phyloP scores from a whole-genome alignment of 192 early-diverging fungal genomes.

The Coemansia sp. region DNA sequence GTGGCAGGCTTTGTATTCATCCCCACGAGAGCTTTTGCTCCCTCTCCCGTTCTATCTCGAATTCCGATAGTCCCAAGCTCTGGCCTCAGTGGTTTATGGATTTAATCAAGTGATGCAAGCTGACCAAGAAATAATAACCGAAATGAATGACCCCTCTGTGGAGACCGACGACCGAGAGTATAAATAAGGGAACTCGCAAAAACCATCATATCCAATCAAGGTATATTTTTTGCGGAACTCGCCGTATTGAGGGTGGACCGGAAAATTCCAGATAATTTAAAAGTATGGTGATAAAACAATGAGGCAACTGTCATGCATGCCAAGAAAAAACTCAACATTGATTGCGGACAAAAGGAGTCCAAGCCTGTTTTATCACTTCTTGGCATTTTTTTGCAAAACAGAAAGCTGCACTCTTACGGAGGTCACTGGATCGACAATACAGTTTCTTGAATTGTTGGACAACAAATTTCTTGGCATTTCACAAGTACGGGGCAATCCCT shows the following conservation, averaged over 20 bases:
- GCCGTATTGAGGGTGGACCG: background rate
- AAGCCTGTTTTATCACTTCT: background rate
- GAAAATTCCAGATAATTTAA: slow-evolving; percentile 5
- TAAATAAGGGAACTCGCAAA: no score
- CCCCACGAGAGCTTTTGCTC: no score
- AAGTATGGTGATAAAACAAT: background rate
- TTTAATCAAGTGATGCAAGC: no score
- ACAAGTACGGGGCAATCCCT: background rate
- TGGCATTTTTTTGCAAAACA: background rate
- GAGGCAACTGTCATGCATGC: slow-evolving; percentile 4
- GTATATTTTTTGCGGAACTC: background rate
- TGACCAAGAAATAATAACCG: no score
- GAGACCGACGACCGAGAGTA: no score
- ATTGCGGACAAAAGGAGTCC: background rate
- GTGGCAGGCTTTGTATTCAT: no score
- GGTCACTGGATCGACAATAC: slow-evolving; percentile 2
- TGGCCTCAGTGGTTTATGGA: no score
- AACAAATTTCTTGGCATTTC: slow-evolving; percentile 4
- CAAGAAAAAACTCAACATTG: no score
- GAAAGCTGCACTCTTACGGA: background rate
- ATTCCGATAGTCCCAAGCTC: no score
- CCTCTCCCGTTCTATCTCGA: no score
- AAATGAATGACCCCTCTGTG: no score
- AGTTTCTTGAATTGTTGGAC: slow-evolving; percentile 3
- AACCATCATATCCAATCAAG: no score